Base-by-base conservation (phyloP, 1,284 basidiomycete genomes). In the Tylopilus orsonianus region DNA sequence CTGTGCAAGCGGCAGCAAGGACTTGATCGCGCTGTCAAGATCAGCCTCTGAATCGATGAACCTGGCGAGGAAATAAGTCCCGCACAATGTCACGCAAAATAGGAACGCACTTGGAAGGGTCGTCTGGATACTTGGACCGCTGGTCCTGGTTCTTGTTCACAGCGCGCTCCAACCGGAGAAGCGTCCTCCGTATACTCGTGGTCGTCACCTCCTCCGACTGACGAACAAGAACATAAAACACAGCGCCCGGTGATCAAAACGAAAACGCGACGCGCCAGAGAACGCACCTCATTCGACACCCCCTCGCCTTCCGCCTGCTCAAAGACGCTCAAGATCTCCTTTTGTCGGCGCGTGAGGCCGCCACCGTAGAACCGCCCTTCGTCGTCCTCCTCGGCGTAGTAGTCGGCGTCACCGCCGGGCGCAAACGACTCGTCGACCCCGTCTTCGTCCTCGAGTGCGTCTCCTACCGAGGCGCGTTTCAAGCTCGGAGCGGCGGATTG, bases 21-120 rank as follows among this genome's bases (percentile, higher is more conserved):
- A 79, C 64, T 96, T 94, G 52, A 99, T 80, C 13, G 92, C 82
- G 44, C 77, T 75, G 60, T 99, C 93, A 8, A 99, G 79, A 62
- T 97, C 93, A 22, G 92, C 90, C 74, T 99, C 97, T 0, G 97
- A 99, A 61, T 98, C 94, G 61, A 99, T 97, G 74, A 99, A 99
- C 67, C 95, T 96, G 43, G 34, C 35, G 4, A 44, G 26, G 33
- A 48, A 49, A 29, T 42, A 29, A 57, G 8, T 46, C 27, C 36
- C 16, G 34, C 26, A 5, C 44, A n/a, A 30, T 14, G 14, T 16
- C n/a, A 13, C 1, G 27, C 4, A 35, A 42, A 7, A 16, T 30
- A 10, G n/a, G 40, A 14, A 40, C 48, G 36, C 41, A 94, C 93
- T 90, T 96, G 39, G 91, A 80, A 2, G 94, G 94, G 57, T 96